These are phyloP conservation scores for Solanum chilense DNA, from an alignment of 257 asterid genomes.

Conservation along the genomic window DNA sequence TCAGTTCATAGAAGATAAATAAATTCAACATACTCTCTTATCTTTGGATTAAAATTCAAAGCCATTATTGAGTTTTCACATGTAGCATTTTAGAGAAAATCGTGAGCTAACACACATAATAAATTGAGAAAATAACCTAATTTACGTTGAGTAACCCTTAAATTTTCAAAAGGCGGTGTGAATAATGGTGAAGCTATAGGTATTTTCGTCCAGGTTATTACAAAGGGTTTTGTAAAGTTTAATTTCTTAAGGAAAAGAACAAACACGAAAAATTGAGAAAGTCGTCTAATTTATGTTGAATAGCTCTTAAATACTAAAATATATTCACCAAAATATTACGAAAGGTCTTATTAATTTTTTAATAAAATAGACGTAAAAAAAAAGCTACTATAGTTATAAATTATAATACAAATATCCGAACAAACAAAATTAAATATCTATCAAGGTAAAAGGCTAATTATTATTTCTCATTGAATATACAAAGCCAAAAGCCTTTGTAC, in stretches of 20 bases:
- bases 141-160: no score
- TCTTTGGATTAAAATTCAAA: no score
- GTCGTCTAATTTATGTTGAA: no score
- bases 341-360: neutral
- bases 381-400: no score
- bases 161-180: no score
- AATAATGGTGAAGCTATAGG: neutral
- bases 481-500: neutral
- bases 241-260: no score
- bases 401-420: neutral
- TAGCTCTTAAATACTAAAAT: neutral
- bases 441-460: neutral
- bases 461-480: neutral
- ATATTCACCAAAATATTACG: no score
- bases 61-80: no score
- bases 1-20: neutral
- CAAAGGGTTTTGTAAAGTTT: neutral
- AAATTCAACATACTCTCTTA: no score
- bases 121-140: no score
- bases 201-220: no score
- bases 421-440: neutral
- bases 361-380: neutral
- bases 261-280: neutral
- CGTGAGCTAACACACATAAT: no score
- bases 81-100: neutral